These are phyloP conservation scores for Citrullus colocynthis DNA, from an alignment of 306 rosid species.

Conservation along the genomic window DNA sequence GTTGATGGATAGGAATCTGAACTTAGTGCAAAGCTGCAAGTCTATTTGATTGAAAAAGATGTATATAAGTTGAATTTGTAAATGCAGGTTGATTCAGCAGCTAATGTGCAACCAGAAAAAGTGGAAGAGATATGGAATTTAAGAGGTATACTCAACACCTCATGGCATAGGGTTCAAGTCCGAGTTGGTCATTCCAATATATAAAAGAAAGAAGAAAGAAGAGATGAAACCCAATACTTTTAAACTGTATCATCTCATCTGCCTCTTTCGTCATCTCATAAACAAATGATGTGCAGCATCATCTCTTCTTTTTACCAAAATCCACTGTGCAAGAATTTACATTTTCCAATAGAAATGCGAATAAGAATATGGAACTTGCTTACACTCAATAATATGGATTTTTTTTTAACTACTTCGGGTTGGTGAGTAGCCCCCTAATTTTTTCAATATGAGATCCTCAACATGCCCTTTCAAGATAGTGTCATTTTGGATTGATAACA, in stretches of 20 bases:
- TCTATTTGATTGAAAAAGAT: background rate
- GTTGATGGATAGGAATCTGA: background rate
- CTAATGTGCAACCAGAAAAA: conserved; percentile 78
- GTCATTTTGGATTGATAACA: no score
- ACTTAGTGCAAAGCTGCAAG: conserved; percentile 21
- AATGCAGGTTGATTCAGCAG: conserved; percentile 76
- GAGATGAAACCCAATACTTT: background rate
- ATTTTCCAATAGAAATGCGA: background rate
- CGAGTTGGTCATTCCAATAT: conserved; percentile 63
- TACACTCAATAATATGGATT: background rate
- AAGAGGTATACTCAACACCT: conserved; percentile 81
- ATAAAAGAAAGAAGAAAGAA: conserved; percentile 2
- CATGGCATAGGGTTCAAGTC: conserved; percentile 80
- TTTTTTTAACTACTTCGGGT: no score
- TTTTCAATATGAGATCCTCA: no score
- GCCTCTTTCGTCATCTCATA: no score
- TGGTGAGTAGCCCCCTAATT: background rate
- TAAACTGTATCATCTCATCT: background rate
- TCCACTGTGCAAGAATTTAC: background rate
- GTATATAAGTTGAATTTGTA: background rate
- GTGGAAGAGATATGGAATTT: conserved; percentile 83
- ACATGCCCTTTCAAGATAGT: no score
- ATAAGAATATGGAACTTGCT: background rate
- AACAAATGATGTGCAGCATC: background rate
- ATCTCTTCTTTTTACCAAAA: background rate